Percentiles rank a stretch among this genome's conserved stretches.
These are phyloP conservation scores for Flagelloscypha sp. DNA, from an alignment of 768 basidiomycete species.

Conservation along the genomic window DNA sequence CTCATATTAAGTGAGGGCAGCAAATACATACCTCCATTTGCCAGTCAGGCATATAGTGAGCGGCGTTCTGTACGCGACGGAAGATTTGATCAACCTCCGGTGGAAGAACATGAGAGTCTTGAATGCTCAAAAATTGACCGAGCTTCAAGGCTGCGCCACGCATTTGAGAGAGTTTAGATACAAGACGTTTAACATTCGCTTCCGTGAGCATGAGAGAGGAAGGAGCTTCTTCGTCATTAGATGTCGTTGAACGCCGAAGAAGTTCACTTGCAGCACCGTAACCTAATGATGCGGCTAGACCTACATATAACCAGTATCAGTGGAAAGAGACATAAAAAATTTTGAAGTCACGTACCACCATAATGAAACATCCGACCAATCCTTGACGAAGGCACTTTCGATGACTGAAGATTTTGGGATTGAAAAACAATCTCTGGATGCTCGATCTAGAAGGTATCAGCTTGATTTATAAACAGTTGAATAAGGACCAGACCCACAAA, in stretches of 20 bases:
- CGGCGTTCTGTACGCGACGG: constrained; percentile 85
- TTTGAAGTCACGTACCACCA: constrained; percentile 51
- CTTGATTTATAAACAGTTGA: no score
- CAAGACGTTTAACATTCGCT: constrained; percentile 82
- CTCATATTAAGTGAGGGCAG: background rate
- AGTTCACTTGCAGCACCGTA: constrained; percentile 88
- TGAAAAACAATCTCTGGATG: no score
- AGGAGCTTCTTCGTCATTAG: constrained; percentile 18
- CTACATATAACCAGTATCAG: constrained; percentile 29
- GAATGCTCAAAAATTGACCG: constrained; percentile 96
- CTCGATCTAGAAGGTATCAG: no score
- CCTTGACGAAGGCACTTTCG: constrained; percentile 84
- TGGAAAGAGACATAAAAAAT: background rate
- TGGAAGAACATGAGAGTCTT: constrained; percentile 87
- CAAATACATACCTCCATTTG: constrained; percentile 74
- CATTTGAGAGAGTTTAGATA: constrained; percentile 92
- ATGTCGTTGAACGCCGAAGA: constrained; percentile 53
- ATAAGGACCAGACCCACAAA: no score
- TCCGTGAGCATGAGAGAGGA: constrained; percentile 80
- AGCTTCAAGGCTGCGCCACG: constrained; percentile 93
- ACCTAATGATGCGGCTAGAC: constrained; percentile 82
- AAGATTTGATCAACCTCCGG: constrained; percentile 84
- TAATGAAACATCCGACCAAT: constrained; percentile 91
- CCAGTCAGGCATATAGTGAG: constrained; percentile 99
- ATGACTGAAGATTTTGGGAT: constrained; percentile 65